Evolutionary conservation across 371 early-diverging fungal genomes (phyloP), one percentile per base, ranked within the genome.

Genomic region (Polyrhizophydium stewartii): DNA sequence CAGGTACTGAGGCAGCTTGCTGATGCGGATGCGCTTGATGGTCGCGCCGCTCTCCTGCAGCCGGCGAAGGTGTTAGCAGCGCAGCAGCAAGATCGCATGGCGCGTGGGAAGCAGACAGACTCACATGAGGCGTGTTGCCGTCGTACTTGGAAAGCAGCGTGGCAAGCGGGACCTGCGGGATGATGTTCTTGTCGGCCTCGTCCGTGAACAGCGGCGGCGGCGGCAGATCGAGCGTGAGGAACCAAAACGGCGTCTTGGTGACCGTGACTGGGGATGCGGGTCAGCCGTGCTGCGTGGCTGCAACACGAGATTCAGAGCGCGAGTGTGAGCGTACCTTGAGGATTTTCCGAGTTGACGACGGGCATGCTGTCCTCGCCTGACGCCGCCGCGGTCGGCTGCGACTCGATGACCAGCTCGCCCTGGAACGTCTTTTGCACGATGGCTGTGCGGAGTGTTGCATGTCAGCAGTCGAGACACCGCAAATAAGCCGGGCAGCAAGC

Each of bases 171-270:
- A 82, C 87, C 67, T 98, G 98, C 17, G 98, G 98, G 62, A 97
- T 92, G 61, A 92, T 90, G 46, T 89, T 91, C 50, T 87, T 86
- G 60, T 94, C 93, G 6, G 81, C 68, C 50, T 93, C 94, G 68
- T 93, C 94, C 45, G 89, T 86, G 70, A 94, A 97, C 37, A 98
- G 75, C 2, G 97, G 98, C 27, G 91, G 86, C 12, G 92, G 92
- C 13, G 97, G 98, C 30, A 97, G 73, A 62, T 98, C 97, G 59
- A 98, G 70, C 0, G 91, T 86, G 55, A 98, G 76, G 50, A 93
- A 85, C 56, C 96, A 66, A 69, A 97, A 97, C 1, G 96, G 92
- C 1, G 77, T 70, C 0, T 64, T 71, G 3, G 60, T 72, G 38
- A 72, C 73, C 6, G 68, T 73, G 46, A 85, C 78, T 45, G 45